phyloP scores from a whole-genome alignment of 495 filamentous ascomycete species.

The Elasticomyces elasticus region DNA sequence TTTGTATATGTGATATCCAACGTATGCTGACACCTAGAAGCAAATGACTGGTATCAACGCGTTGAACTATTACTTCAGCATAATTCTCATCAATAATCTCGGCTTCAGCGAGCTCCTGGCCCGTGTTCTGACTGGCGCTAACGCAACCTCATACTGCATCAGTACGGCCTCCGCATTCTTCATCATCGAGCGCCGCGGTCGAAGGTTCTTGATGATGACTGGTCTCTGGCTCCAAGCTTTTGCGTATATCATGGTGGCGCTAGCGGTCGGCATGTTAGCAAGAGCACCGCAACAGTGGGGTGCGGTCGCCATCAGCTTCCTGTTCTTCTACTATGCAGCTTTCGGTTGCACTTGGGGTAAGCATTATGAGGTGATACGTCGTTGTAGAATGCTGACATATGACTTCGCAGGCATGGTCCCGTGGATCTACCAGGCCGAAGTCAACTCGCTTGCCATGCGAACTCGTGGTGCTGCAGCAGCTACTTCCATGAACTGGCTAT shows the following conservation, averaged over 20 bases:
- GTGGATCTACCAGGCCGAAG: slow-evolving; percentile 37
- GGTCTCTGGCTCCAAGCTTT: slow-evolving; percentile 18
- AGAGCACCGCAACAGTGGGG: slow-evolving; percentile 9
- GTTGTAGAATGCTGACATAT: no score
- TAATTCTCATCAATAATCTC: not conserved
- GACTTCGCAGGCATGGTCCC: no score
- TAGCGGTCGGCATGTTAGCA: slow-evolving; percentile 20
- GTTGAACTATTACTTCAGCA: slow-evolving; percentile 8
- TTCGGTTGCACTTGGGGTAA: slow-evolving; percentile 25
- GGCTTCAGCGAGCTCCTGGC: not conserved
- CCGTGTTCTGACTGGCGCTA: slow-evolving; percentile 4
- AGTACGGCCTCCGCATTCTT: slow-evolving; percentile 1
- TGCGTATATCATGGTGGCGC: slow-evolving; percentile 27
- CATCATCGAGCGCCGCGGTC: slow-evolving; percentile 1
- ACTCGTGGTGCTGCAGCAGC: slow-evolving; percentile 31
- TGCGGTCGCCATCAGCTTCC: slow-evolving; percentile 30
- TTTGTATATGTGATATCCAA: no score
- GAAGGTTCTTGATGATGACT: slow-evolving; percentile 4
- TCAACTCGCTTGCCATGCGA: slow-evolving; percentile 36
- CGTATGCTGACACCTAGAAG: not conserved
- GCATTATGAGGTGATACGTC: no score
- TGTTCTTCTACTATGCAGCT: slow-evolving; percentile 32
- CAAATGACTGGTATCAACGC: slow-evolving; percentile 4
- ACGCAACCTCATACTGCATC: slow-evolving; percentile 7
- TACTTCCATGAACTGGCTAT: slow-evolving; percentile 35